Conservation (phyloP, 176 grass and related monocot genomes). For the Oryza longistaminata region DNA sequence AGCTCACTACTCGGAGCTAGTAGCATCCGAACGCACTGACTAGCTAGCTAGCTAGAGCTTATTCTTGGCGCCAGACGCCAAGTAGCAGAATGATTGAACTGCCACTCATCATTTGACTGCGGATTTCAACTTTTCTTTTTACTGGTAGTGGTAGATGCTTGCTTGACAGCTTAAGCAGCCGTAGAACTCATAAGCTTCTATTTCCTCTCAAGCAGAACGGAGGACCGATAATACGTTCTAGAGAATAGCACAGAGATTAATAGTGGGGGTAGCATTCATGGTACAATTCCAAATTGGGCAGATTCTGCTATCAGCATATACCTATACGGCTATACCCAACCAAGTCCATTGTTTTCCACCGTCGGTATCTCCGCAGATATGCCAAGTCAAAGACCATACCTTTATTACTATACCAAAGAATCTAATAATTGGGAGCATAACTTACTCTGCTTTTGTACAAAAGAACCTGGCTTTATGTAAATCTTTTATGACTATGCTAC, state of each 20-base stretch:
- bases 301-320: constrained; percentile 37
- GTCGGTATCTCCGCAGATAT: constrained; percentile 32
- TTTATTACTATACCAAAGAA: constrained; percentile 6
- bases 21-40: constrained; percentile 17
- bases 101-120: constrained; percentile 37
- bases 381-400: constrained; percentile 29
- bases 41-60: background rate
- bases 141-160: constrained; percentile 25
- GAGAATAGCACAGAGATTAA: background rate
- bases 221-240: background rate
- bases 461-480: background rate
- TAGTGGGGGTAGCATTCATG: constrained; percentile 31
- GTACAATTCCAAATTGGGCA: constrained; percentile 31
- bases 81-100: constrained; percentile 45
- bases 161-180: background rate
- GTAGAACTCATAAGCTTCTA: constrained; percentile 8
- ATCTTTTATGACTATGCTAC: background rate
- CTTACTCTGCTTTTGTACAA: background rate
- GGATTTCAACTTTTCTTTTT: background rate
- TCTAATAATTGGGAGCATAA: constrained; percentile 33
- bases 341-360: constrained; percentile 29
- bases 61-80: constrained; percentile 2
- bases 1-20: constrained; percentile 12
- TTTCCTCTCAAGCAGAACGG: background rate
- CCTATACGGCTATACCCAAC: background rate